Conservation (phyloP, 164 flowering plant species). For the Nelumbo lutea region DNA sequence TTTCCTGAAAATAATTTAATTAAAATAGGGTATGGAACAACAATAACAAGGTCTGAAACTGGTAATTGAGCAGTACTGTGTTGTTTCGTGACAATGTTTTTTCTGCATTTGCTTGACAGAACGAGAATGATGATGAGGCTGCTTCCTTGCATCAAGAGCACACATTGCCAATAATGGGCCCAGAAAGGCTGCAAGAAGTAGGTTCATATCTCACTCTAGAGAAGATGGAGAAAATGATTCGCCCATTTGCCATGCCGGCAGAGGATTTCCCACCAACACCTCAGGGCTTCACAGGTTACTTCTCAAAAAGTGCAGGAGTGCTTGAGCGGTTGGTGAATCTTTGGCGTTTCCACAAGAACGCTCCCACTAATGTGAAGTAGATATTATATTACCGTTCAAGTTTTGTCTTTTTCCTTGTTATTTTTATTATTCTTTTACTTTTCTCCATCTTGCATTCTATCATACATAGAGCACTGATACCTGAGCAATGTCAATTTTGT, state of each 20-base stretch:
- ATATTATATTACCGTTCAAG: background rate
- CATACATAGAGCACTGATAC: background rate
- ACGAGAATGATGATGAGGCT: constrained; percentile 53
- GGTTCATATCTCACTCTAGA: constrained; percentile 81
- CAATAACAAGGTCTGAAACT: no score
- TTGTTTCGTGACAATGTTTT: no score
- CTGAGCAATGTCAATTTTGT: no score
- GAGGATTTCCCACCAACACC: constrained; percentile 95
- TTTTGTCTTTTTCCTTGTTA: background rate
- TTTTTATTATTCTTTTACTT: background rate
- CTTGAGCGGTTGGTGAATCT: constrained; percentile 87
- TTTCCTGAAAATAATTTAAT: no score
- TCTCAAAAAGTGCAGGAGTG: constrained; percentile 77
- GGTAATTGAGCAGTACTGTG: background rate
- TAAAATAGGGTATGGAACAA: background rate
- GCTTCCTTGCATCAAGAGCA: constrained; percentile 85
- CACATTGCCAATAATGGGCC: constrained; percentile 92
- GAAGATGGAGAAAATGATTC: constrained; percentile 84
- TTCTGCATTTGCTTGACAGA: constrained; percentile 35
- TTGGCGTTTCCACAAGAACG: constrained; percentile 90
- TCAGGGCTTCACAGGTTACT: constrained; percentile 90
- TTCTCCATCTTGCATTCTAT: background rate
- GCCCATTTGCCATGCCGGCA: constrained; percentile 97
- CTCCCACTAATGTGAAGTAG: constrained; percentile 41
- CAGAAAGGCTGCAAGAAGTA: constrained; percentile 91